Percentiles rank a stretch among this genome's conserved stretches.
Evolutionary conservation across 2,329 filamentous ascomycete genomes (phyloP).

Genomic region (Colletotrichum liaoningense): DNA sequence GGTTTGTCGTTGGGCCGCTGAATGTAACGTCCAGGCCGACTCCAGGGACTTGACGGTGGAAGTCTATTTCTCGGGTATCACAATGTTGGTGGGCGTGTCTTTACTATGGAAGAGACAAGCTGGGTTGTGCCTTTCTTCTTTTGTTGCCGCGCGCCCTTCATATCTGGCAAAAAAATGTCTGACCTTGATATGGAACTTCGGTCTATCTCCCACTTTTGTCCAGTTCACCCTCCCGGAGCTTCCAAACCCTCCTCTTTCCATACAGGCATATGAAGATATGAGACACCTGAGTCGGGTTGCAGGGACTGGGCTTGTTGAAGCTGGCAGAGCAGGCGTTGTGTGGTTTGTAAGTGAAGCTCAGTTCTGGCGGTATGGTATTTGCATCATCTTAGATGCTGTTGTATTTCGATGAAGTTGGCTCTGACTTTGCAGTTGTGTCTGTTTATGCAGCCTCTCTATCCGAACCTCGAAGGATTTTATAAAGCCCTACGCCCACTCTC

Average conservation of each 20-base stretch:
- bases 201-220: not conserved
- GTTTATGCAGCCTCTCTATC: not conserved
- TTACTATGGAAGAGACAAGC: not conserved
- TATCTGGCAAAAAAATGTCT: not conserved
- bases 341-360: not conserved
- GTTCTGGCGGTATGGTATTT: not conserved
- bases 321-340: not conserved
- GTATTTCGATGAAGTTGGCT: not conserved
- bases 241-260: not conserved
- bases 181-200: conserved; percentile 2
- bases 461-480: not conserved
- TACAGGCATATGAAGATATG: not conserved
- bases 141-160: not conserved
- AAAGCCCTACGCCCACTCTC: conserved; percentile 15
- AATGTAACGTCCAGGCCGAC: conserved; percentile 2
- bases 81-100: not conserved
- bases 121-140: conserved; percentile 15
- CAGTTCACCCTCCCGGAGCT: not conserved
- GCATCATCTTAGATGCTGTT: not conserved
- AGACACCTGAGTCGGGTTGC: not conserved
- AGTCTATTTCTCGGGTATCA: not conserved
- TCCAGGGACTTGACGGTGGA: not conserved
- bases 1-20: not conserved
- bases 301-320: conserved; percentile 16
- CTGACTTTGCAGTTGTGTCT: not conserved